A percentile compares a stretch with the other conserved stretches of the same genome.
These are phyloP conservation scores for Termitomyces sp. DNA, from an alignment of 768 basidiomycete genomes.

Conservation along the genomic window DNA sequence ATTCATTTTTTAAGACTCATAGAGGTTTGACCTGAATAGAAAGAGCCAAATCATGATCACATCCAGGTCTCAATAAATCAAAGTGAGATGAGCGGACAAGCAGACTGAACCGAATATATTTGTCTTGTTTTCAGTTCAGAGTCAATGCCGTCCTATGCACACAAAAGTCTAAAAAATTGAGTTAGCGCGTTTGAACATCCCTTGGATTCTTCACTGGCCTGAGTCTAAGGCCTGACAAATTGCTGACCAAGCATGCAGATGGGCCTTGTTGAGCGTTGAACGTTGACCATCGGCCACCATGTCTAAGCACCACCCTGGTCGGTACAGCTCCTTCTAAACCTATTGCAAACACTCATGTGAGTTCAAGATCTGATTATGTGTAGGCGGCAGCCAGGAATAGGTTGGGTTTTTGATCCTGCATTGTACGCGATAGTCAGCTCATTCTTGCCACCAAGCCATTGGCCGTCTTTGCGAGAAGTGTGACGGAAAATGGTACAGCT, in stretches of 20 bases:
- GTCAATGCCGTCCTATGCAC: too few relatives aligned
- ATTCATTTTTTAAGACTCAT: not conserved
- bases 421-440: slow-evolving; percentile 2
- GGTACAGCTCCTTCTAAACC: not conserved
- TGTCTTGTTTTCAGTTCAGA: too few relatives aligned
- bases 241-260: slow-evolving; percentile 10
- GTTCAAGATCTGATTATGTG: slow-evolving; percentile 93
- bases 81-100: too few relatives aligned
- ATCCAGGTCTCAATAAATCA: too few relatives aligned
- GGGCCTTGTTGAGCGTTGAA: too few relatives aligned
- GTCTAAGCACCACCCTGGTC: slow-evolving; percentile 92
- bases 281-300: slow-evolving; percentile 32
- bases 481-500: slow-evolving; percentile 93
- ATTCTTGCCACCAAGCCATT: slow-evolving; percentile 57
- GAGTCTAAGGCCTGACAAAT: too few relatives aligned
- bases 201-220: too few relatives aligned
- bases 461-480: slow-evolving; percentile 98
- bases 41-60: too few relatives aligned
- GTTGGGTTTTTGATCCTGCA: slow-evolving; percentile 38
- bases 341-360: slow-evolving; percentile 1
- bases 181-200: too few relatives aligned
- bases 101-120: too few relatives aligned
- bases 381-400: slow-evolving; percentile 94
- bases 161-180: too few relatives aligned
- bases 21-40: too few relatives aligned